Percentiles rank a stretch among this genome's conserved stretches.
Evolutionary conservation across 371 early-diverging fungal genomes (phyloP).

Genomic region (Mucor mucedo): DNA sequence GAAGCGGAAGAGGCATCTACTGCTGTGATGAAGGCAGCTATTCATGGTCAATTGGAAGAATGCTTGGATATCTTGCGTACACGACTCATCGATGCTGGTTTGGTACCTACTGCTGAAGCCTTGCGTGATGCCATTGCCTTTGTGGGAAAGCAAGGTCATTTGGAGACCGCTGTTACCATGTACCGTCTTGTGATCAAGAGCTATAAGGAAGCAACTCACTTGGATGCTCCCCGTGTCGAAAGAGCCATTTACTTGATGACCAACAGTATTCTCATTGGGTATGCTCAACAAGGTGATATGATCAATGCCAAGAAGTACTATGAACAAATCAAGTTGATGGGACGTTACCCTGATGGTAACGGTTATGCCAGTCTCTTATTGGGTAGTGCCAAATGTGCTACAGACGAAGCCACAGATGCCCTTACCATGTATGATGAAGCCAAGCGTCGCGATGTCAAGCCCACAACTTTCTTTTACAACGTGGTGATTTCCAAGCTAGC

Average conservation of each 20-base stretch:
- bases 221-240: conserved; percentile 9
- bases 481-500: conserved; percentile 69
- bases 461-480: conserved; percentile 69
- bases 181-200: conserved; percentile 35
- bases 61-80: conserved; percentile 26
- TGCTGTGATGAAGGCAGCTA: conserved; percentile 36
- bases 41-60: conserved; percentile 25
- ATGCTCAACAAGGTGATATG: conserved; percentile 63
- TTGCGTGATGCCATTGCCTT: conserved; percentile 51
- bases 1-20: conserved; percentile 14
- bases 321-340: conserved; percentile 54
- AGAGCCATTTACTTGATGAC: conserved; percentile 38
- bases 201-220: conserved; percentile 23
- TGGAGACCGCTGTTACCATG: conserved; percentile 37
- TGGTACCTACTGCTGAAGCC: conserved; percentile 38
- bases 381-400: conserved; percentile 55
- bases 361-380: conserved; percentile 56
- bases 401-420: conserved; percentile 62
- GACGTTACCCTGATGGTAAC: conserved; percentile 53
- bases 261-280: conserved; percentile 64
- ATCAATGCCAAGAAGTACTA: conserved; percentile 59
- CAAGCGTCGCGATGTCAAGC: conserved; percentile 62
- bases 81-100: conserved; percentile 17
- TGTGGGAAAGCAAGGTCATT: conserved; percentile 51
- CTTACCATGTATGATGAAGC: conserved; percentile 66